phyloP scores from a whole-genome alignment of 495 filamentous ascomycete species.

The Lasiosphaeris hirsuta region DNA sequence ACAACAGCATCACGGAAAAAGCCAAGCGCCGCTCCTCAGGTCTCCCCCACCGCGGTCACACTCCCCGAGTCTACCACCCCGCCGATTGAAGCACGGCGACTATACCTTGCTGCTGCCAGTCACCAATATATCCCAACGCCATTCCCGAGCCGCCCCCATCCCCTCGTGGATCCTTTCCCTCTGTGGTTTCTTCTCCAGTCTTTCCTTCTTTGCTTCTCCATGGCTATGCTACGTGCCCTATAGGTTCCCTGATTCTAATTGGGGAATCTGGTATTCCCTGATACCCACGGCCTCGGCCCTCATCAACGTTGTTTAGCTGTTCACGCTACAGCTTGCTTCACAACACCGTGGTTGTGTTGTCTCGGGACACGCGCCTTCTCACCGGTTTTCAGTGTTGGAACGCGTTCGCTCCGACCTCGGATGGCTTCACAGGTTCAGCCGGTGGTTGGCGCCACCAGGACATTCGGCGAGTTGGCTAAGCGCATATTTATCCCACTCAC shows the following conservation, averaged over 20 bases:
- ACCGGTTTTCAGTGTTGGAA: too few species aligned
- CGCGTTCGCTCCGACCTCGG: background rate
- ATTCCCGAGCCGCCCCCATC: conserved; percentile 4
- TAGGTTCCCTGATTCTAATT: conserved; percentile 33
- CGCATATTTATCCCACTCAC: conserved; percentile 71
- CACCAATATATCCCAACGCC: conserved; percentile 16
- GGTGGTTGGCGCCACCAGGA: conserved; percentile 24
- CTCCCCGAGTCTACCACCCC: background rate
- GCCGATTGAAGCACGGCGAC: too few species aligned
- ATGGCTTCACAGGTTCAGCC: conserved; percentile 30
- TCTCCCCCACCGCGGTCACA: too few species aligned
- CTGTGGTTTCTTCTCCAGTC: conserved; percentile 8
- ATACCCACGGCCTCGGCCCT: too few species aligned
- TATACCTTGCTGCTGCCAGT: background rate
- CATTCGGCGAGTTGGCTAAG: conserved; percentile 53
- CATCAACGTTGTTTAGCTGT: too few species aligned
- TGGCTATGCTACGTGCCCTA: conserved; percentile 27
- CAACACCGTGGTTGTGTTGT: too few species aligned
- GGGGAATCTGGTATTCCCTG: conserved; percentile 45
- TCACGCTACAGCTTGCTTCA: too few species aligned
- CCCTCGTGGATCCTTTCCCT: background rate
- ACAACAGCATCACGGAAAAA: background rate
- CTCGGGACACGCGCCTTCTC: too few species aligned
- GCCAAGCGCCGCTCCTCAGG: conserved; percentile 4
- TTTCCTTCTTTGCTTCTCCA: conserved; percentile 21